Base-by-base conservation (phyloP, 1,139 yeast genomes). In the Yamadazyma mexicana region DNA sequence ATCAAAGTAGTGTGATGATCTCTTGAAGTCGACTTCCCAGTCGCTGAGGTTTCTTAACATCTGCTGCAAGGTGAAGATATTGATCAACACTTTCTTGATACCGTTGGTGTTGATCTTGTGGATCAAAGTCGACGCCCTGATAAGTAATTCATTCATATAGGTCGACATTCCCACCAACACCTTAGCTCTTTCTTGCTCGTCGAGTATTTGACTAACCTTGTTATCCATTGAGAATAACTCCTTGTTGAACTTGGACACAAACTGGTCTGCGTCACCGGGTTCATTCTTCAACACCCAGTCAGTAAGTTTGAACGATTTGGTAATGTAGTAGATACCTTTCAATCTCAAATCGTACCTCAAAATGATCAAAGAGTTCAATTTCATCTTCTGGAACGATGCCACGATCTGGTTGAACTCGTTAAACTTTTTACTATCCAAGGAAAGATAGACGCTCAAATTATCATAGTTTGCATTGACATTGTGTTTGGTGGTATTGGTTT, bases 51-150 rank as follows among this genome's bases (percentile, higher is more conserved):
- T 81, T 50, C 88, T 75, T 44, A 84, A 73, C 73, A 83, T 79
- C 55, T 87, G 95, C 61, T 86, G 95, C 35, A 87, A 62, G 0
- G 87, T 83, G 40, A 80, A 74, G 26, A 87, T 81, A 56, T 87
- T 87, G 52, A 83, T 73, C 43, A 81, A 64, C 47, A 87, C 67
- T 51, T 81, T 79, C 55, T 80, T 79, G 37, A 85, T 69, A 30
- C 96, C 96, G 51, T 77, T 76, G 15, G 64, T 62, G 55, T 85
- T 86, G 52, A 87, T 66, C 35, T 72, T 74, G 14, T 61, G 59
- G 9, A 88, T 69, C 27, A 77, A 63, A 14, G 69, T 71, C 1
- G 91, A 76, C n/a, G 84, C 87, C 33, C 62, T 63, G 5, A 87
- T 75, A 35, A 85, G 67, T 24, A 81, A 65, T 43, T 68, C 64